Conservation (phyloP, 805 yeast species). For the Aciculoconidium aculeatum region DNA sequence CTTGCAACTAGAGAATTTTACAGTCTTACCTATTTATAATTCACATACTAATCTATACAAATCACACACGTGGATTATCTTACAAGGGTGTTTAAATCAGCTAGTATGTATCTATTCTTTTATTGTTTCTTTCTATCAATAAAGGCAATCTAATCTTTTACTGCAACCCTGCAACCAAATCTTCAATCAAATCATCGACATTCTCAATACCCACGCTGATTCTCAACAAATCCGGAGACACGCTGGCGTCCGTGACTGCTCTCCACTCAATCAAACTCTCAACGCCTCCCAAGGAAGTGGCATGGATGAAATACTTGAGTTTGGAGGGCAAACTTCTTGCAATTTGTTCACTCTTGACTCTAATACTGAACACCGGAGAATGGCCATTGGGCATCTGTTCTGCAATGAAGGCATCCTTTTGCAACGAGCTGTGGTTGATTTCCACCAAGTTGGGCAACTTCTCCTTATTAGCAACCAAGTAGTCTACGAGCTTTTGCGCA, state of each 20-base stretch:
- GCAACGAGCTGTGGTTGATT: slow-evolving; percentile 72
- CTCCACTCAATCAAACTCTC: slow-evolving; percentile 93
- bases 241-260: slow-evolving; percentile 55
- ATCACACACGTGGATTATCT: no score
- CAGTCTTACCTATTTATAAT: no score
- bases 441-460: slow-evolving; percentile 45
- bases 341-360: slow-evolving; percentile 40
- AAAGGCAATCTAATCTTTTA: no score
- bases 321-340: slow-evolving; percentile 63
- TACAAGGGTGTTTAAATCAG: no score
- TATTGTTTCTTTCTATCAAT: no score
- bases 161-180: no score
- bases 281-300: slow-evolving; percentile 89
- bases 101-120: no score
- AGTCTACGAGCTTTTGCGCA: slow-evolving; percentile 58
- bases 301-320: slow-evolving; percentile 74
- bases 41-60: no score
- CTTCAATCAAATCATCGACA: slow-evolving; percentile 68
- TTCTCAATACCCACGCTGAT: slow-evolving; percentile 80
- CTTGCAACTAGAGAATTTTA: no score
- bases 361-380: slow-evolving; percentile 72
- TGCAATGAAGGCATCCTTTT: slow-evolving; percentile 59
- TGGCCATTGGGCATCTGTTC: slow-evolving; percentile 60
- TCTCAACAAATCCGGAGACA: slow-evolving; percentile 56
- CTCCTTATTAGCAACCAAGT: slow-evolving; percentile 43